These are phyloP conservation scores for Marchantia paleacea DNA, from an alignment of 225 moss, liverwort and hornwort genomes.

Conservation along the genomic window DNA sequence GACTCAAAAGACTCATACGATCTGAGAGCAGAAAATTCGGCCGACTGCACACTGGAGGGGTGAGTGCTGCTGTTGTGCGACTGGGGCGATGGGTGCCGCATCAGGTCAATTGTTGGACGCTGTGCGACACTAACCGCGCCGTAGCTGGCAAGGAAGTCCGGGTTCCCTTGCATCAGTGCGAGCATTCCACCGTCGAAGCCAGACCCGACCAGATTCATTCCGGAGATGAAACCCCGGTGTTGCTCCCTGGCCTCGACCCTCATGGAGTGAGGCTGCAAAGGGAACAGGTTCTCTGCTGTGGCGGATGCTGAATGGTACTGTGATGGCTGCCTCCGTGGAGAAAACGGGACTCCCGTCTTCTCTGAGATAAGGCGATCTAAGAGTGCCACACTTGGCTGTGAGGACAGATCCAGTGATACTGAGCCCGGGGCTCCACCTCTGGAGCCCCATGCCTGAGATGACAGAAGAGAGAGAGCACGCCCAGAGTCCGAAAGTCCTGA, in stretches of 20 bases:
- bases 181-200: slow-evolving; percentile 40
- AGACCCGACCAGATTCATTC: slow-evolving; percentile 36
- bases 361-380: slow-evolving; percentile 47
- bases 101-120: slow-evolving; percentile 49
- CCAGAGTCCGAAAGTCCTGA: slow-evolving; percentile 84
- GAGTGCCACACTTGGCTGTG: slow-evolving; percentile 45
- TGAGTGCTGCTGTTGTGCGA: slow-evolving; percentile 28
- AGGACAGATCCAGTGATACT: slow-evolving; percentile 42
- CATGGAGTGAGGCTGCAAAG: slow-evolving; percentile 30
- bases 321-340: slow-evolving; percentile 37
- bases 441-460: slow-evolving; percentile 87
- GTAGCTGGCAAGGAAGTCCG: slow-evolving; percentile 29
- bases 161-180: slow-evolving; percentile 49
- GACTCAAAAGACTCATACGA: slow-evolving; percentile 33
- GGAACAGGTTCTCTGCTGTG: slow-evolving; percentile 35
- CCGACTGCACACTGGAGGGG: slow-evolving; percentile 30
- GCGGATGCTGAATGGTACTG: slow-evolving; percentile 37
- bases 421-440: slow-evolving; percentile 43
- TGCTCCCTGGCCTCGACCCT: slow-evolving; percentile 36
- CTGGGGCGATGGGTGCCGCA: slow-evolving; percentile 49
- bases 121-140: slow-evolving; percentile 29
- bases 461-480: slow-evolving; percentile 99
- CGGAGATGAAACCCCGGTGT: slow-evolving; percentile 30
- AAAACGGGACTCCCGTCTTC: slow-evolving; percentile 34
- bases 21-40: slow-evolving; percentile 39